Conservation (phyloP, 345 rosid genomes). For the Turritis glabra region DNA sequence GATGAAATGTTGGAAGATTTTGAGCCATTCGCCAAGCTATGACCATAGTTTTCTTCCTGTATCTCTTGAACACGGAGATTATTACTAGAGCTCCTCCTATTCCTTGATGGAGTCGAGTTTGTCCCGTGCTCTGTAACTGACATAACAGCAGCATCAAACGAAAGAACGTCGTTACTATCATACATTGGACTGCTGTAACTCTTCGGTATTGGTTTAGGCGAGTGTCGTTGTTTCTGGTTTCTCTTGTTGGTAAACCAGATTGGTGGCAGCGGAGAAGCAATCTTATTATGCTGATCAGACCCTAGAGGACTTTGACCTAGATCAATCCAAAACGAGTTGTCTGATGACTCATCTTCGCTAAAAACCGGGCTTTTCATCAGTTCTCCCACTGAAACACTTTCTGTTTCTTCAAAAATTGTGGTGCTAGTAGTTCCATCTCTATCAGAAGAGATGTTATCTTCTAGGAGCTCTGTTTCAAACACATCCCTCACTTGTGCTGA, state of each 20-base stretch:
- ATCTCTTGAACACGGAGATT: conserved; percentile 50
- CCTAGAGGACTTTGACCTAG: conserved; percentile 94
- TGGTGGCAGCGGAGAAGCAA: conserved; percentile 73
- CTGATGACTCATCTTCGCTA: conserved; percentile 96
- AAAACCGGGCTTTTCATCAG: conserved; percentile 94
- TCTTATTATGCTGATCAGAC: conserved; percentile 58
- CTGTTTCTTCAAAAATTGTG: conserved; percentile 90
- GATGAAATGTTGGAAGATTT: conserved; percentile 37
- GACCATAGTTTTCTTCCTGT: conserved; percentile 56
- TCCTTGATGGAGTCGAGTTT: conserved; percentile 43
- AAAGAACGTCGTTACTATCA: conserved; percentile 64
- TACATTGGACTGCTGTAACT: conserved; percentile 72
- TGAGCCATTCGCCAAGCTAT: conserved; percentile 28
- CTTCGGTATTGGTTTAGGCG: conserved; percentile 48
- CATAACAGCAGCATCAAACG: conserved; percentile 80
- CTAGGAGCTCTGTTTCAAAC: conserved; percentile 79
- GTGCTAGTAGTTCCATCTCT: conserved; percentile 74
- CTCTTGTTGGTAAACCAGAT: conserved; percentile 69
- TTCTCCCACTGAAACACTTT: conserved; percentile 88
- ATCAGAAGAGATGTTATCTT: conserved; percentile 73
- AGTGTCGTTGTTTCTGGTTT: conserved; percentile 52
- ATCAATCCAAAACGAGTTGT: conserved; percentile 93
- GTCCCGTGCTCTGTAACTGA: conserved; percentile 55
- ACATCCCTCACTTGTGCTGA: conserved; percentile 93
- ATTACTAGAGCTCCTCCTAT: conserved; percentile 29